Conservation (phyloP, 1,139 yeast species). For the Lodderomyces metapsilosis region DNA sequence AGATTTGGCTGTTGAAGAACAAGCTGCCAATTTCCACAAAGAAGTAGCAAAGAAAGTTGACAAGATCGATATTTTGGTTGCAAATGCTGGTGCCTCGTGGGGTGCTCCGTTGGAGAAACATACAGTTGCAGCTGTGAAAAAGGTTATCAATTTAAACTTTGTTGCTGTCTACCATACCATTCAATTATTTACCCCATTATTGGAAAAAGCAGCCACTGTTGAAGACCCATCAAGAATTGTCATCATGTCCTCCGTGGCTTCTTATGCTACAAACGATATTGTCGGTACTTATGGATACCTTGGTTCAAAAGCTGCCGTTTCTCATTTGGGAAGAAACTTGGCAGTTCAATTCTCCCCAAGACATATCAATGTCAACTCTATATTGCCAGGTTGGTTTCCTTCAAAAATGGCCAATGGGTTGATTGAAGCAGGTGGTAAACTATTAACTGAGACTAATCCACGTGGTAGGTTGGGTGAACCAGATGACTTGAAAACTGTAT, state of each 20-base stretch:
- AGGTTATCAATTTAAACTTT: conserved; percentile 64
- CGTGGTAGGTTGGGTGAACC: conserved; percentile 62
- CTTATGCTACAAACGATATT: conserved; percentile 44
- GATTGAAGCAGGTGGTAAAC: conserved; percentile 53
- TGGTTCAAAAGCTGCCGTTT: conserved; percentile 77
- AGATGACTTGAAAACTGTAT: conserved; percentile 58
- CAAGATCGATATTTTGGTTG: conserved; percentile 62
- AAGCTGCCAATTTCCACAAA: conserved; percentile 46
- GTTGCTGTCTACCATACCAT: conserved; percentile 71
- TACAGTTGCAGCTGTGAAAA: conserved; percentile 61
- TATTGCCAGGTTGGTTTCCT: conserved; percentile 82
- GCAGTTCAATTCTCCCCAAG: conserved; percentile 66
- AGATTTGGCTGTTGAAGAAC: conserved; percentile 54
- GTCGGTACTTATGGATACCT: conserved; percentile 65
- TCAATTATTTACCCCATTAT: conserved; percentile 58
- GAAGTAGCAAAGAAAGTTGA: conserved; percentile 41
- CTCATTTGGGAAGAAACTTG: conserved; percentile 64
- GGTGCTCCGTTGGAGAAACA: conserved; percentile 65
- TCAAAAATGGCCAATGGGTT: conserved; percentile 74
- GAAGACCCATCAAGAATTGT: conserved; percentile 67
- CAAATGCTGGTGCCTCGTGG: conserved; percentile 85
- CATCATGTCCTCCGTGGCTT: conserved; percentile 65
- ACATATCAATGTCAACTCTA: conserved; percentile 62
- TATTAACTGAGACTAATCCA: conserved; percentile 54
- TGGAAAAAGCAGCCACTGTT: conserved; percentile 52